These are phyloP conservation scores for Umbelopsis sp. DNA, from an alignment of 192 early-diverging fungal genomes.

Conservation along the genomic window DNA sequence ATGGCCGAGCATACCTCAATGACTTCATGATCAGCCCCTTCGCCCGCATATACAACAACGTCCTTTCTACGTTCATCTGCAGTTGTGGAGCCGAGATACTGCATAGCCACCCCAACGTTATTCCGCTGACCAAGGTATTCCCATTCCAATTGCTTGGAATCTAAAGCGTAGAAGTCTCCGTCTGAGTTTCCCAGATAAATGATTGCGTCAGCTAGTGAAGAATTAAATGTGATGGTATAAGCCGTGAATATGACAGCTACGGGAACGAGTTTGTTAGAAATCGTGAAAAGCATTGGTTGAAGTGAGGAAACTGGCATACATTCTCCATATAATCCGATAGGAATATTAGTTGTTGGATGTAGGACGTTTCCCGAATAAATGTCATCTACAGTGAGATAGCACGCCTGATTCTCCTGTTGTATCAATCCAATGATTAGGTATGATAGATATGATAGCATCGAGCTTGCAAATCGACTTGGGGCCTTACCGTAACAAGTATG, in stretches of 20 bases:
- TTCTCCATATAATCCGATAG: not conserved
- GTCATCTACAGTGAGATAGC: constrained; percentile 27
- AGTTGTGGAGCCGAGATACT: not conserved
- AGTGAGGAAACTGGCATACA: not conserved
- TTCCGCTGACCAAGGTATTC: constrained; percentile 28
- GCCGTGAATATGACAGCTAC: constrained; percentile 29
- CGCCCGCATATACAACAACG: constrained; percentile 31
- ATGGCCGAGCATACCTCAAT: constrained; percentile 20
- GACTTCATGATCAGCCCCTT: constrained; percentile 31
- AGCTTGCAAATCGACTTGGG: not conserved
- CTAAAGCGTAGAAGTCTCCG: constrained; percentile 23
- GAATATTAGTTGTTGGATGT: constrained; percentile 14
- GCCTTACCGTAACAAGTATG: constrained; percentile 29
- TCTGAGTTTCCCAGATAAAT: constrained; percentile 28
- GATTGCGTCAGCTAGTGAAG: not conserved
- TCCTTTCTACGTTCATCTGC: not conserved
- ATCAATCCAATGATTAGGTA: not conserved
- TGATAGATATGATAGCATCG: not conserved
- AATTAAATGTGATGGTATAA: constrained; percentile 8
- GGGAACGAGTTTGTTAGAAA: not conserved
- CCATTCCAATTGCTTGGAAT: constrained; percentile 6
- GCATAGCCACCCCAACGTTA: constrained; percentile 4
- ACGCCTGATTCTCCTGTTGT: constrained; percentile 22
- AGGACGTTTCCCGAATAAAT: constrained; percentile 33
- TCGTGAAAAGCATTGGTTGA: not conserved